Base-by-base conservation (phyloP, 148 eudicot genomes). In the Vaccinium darrowii region DNA sequence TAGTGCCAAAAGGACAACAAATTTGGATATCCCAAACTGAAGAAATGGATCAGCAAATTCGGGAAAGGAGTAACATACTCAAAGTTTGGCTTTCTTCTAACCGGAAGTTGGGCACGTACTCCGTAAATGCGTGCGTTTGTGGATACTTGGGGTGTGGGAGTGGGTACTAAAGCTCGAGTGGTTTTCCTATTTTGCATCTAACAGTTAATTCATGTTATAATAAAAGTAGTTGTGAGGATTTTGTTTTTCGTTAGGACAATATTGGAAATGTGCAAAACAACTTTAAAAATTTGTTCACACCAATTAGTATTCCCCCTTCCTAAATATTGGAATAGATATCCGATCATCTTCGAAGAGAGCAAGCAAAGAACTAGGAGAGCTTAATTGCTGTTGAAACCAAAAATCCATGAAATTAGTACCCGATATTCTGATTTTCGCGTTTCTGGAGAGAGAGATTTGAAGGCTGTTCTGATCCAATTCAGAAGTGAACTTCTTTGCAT, bases 391-490 rank as follows among this genome's bases (percentile, higher is more conserved):
- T 18, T 14, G 4, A 33, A 54, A 3, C 8, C 69, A 19, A 57
- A 57, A 36, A 50, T 18, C 33, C 7, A n/a, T 14, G 8, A 69
- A 36, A 39, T 0, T 7, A 47, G 4, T 81, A 95, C 98, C 97
- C 87, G 95, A 88, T 47, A 94, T 90, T 71, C 87, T 86, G 79
- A 94, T 82, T 86, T 88, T 89, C 52, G 83, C 86, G 50, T 85
- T 76, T 85, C 77, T 90, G 12, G 98, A 87, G 23, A 94, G 78
- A 80, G 91, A 86, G 69, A 94, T 91, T 21, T 88, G 91, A 71
- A 93, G 81, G 53, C 79, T 84, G 58, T 88, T 87, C 2, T 85
- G 81, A 80, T 82, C 85, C 21, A 83, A 78, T 80, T 91, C 87
- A 19, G 89, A 84, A 18, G 87, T 91, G 86, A 90, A 90, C 54